Base-by-base conservation (phyloP, 805 yeast genomes). In the Wickerhamiella australiensis region DNA sequence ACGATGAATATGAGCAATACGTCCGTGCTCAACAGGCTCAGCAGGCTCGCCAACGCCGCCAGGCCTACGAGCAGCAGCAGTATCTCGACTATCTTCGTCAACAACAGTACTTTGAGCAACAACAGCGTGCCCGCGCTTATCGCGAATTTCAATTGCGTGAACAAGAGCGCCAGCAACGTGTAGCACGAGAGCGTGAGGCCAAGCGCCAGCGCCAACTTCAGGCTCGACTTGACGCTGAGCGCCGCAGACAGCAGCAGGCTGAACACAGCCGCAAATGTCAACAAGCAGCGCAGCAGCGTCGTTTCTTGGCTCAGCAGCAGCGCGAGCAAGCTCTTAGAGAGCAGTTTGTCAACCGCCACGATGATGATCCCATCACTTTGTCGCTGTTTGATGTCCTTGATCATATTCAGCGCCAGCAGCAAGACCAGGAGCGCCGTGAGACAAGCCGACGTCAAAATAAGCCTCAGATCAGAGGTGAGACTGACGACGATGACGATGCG, bases 1-100 rank as follows among this genome's bases (percentile, higher is more conserved):
- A 46, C 18, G 49, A 46, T 17, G 42, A 31, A 5, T 36, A 46
- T 13, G 37, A 23, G 35, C 42, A 35, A 23, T 26, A n/a, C 22
- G 20, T 7, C 11, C 48, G 42, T 13, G 37, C 37, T 27, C 46
- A n/a, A 23, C 33, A 42, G 15, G 11, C 4, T 15, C 46, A 15
- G 15, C 46, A 26, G 12, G 18, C 15, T 6, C 46, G 25, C 13
- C 37, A 42, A 18, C 46, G 46, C 29, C 38, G 38, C 20, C 46
- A 31, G 26, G 46, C 46, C 13, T 31, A 42, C n/a, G 44, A 41
- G 21, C 44, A 41, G n/a, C 41, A 45, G 25, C 41, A 20, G 9
- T 22, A 20, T 9, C 22, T 18, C 12, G 40, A 45, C 35, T 33
- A 33, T 21, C 40, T 43, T 11, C 33, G 31, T 3, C 23, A 45